phyloP scores from a whole-genome alignment of 352 stramenopile genomes.

The Pseudoperonospora humuli region DNA sequence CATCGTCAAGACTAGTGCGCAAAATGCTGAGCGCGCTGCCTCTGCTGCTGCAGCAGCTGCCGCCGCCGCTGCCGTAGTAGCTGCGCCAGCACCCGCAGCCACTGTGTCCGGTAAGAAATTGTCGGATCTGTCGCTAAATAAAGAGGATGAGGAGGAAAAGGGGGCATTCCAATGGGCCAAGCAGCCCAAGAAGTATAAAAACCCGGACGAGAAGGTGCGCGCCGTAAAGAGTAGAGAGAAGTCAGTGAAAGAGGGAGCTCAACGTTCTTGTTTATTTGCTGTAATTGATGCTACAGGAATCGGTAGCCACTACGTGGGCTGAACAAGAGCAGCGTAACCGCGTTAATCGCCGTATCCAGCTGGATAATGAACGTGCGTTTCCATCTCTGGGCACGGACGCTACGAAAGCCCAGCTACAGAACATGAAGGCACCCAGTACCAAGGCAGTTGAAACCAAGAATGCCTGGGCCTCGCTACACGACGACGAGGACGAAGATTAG shows the following conservation, averaged over 20 bases:
- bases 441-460: constrained; percentile 72
- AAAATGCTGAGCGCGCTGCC: constrained; percentile 26
- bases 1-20: constrained; percentile 55
- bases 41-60: constrained; percentile 16
- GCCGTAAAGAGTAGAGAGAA: background rate
- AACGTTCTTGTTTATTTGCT: background rate
- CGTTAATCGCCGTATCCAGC: constrained; percentile 42
- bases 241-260: background rate
- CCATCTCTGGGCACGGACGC: constrained; percentile 57
- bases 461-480: constrained; percentile 54
- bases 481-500: constrained; percentile 60
- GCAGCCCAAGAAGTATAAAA: constrained; percentile 84
- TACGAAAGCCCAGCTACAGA: constrained; percentile 40
- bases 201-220: constrained; percentile 31
- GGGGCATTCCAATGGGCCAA: constrained; percentile 69
- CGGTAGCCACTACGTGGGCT: constrained; percentile 53
- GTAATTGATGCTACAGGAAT: constrained; percentile 22
- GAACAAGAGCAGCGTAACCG: constrained; percentile 72
- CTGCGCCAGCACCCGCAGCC: background rate
- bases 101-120: constrained; percentile 40
- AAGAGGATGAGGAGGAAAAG: constrained; percentile 43
- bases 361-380: constrained; percentile 72
- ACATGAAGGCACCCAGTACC: constrained; percentile 51
- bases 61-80: constrained; percentile 14
- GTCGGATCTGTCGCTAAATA: constrained; percentile 55